Percentiles rank a stretch among this genome's conserved stretches.
phyloP scores from a whole-genome alignment of 2,329 filamentous ascomycete genomes.

The Fusarium praegraminearum region DNA sequence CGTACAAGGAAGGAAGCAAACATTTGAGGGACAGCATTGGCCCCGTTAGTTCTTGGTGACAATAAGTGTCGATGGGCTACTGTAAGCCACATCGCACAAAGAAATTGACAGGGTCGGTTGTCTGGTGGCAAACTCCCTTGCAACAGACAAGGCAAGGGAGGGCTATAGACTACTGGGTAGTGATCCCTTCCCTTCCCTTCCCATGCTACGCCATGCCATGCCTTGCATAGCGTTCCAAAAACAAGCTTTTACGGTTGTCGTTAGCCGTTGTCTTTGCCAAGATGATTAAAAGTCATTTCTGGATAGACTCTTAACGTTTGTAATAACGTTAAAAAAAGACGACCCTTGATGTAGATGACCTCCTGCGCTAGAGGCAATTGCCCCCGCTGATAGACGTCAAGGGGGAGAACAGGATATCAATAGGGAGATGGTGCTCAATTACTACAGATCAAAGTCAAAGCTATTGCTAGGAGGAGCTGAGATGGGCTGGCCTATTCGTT shows the following conservation, averaged over 20 bases:
- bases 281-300: background rate
- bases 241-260: slow-evolving; percentile 2
- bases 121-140: background rate
- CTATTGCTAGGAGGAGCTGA: background rate
- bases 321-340: slow-evolving; percentile 2
- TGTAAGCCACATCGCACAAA: background rate
- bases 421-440: background rate
- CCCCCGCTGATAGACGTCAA: background rate
- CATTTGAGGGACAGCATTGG: background rate
- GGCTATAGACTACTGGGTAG: too few relatives aligned
- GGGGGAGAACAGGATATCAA: background rate
- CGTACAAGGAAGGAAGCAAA: slow-evolving; percentile 2
- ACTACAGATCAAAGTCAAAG: background rate
- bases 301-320: background rate
- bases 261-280: background rate
- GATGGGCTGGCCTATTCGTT: background rate
- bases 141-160: slow-evolving; percentile 8
- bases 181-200: background rate
- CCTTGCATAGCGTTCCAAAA: slow-evolving; percentile 7
- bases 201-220: background rate
- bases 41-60: background rate
- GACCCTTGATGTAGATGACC: background rate
- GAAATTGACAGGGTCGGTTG: background rate
- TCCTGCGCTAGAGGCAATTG: background rate
- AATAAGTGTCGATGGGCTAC: background rate